Evolutionary conservation across 2,329 filamentous ascomycete genomes (phyloP), one percentile per base, ranked within the genome.

Genomic region (Pseudogymnoascus sp.): DNA sequence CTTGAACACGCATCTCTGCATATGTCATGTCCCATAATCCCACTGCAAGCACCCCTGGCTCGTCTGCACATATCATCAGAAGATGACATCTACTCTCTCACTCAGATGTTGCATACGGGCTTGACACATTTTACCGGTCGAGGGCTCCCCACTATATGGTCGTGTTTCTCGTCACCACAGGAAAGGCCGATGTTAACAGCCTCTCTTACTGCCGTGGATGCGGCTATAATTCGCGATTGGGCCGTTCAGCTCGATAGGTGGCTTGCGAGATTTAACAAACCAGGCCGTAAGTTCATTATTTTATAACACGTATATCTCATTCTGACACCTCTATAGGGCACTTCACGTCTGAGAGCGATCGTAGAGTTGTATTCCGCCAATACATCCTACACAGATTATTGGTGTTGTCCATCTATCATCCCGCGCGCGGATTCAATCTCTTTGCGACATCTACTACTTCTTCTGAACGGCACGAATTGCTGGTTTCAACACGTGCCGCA

Each of bases 41-140:
- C 77, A 1, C 71, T 77, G 13, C 73, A 75, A 35, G 73, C 77
- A 0, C 77, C 77, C 0, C 68, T 78, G 1, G 66, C 72, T 0
- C 68, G 72, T 4, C 71, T 79, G 6, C 74, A 75, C 38, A 74
- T 73, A 3, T 74, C 76, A 0, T 70, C 72, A 10, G 73, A 74
- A 47, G 77, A 79, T 63, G 76, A 77, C 19, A 73, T 78, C 2
- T 76, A 78, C 42, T 71, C 74, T 5, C 69, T 79, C 0, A 78
- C 77, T 1, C 73, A 76, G 15, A 78, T 79, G 76, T 78, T 79
- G 77, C 76, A 79, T 61, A 77, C 74, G 0, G 77, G 77, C 0
- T 66, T 79, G 3, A 74, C 72, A 2, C 75, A 78, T 60, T 79
- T 79, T 62, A 76, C 77, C 1, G 77, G 76, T 0, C 70, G 77